Evolutionary conservation across 2,329 filamentous ascomycete genomes (phyloP).

Genomic region (Arachnomyces sp.): DNA sequence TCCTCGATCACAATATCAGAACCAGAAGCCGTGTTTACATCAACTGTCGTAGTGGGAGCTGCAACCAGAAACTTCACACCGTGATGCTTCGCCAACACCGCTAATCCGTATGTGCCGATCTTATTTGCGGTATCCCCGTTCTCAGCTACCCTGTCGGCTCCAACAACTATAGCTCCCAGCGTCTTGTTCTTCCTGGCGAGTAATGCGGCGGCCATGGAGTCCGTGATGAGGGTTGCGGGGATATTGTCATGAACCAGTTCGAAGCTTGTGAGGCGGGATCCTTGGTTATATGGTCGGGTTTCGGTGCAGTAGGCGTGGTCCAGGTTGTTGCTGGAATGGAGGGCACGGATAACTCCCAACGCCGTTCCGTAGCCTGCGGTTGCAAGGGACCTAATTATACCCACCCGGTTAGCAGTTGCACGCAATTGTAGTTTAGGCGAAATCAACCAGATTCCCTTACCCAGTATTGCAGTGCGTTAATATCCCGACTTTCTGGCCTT

Average conservation of each 20-base stretch:
- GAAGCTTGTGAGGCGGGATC: conserved; percentile 86
- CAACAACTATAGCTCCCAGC: conserved; percentile 83
- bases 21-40: conserved; percentile 69
- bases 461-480: conserved; percentile 98
- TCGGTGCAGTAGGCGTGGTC: conserved; percentile 91
- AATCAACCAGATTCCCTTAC: conserved; percentile 33
- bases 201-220: conserved; percentile 90
- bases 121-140: conserved; percentile 99
- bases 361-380: conserved; percentile 98
- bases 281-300: conserved; percentile 96
- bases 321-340: conserved; percentile 58
- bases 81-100: conserved; percentile 81
- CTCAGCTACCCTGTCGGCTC: conserved; percentile 86
- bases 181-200: conserved; percentile 54
- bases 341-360: conserved; percentile 80
- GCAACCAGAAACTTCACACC: conserved; percentile 92
- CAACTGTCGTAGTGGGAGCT: conserved; percentile 88
- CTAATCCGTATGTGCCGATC: conserved; percentile 88
- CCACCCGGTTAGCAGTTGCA: not conserved
- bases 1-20: conserved; percentile 84
- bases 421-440: not conserved
- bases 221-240: conserved; percentile 82
- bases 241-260: conserved; percentile 93
- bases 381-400: conserved; percentile 77
- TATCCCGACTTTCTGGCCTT: conserved; percentile 59